These are phyloP conservation scores for Trichophyton mentagrophytes DNA, from an alignment of 2,329 filamentous ascomycete genomes.

Conservation along the genomic window DNA sequence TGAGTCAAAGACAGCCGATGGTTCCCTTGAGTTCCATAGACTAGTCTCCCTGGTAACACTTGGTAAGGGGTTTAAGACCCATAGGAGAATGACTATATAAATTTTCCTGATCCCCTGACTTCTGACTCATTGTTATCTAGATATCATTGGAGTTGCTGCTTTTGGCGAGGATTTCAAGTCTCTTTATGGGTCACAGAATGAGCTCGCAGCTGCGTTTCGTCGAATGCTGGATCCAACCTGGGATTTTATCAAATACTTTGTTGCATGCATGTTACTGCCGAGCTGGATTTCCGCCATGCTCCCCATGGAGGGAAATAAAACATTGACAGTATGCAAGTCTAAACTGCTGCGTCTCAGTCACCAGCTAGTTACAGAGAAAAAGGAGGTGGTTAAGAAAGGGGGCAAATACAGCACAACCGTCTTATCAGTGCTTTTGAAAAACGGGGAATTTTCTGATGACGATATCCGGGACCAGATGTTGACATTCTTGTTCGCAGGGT, in stretches of 20 bases:
- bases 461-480: constrained; percentile 33
- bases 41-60: constrained; percentile 21
- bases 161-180: constrained; percentile 46
- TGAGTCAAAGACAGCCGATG: constrained; percentile 14
- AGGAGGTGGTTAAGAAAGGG: constrained; percentile 12
- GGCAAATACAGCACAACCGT: constrained; percentile 14
- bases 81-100: too few relatives aligned
- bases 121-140: constrained; percentile 34
- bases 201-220: constrained; percentile 41
- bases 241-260: constrained; percentile 32
- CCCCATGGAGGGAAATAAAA: constrained; percentile 27
- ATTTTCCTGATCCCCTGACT: constrained; percentile 9
- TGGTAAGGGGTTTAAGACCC: constrained; percentile 1
- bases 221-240: constrained; percentile 37
- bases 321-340: constrained; percentile 21
- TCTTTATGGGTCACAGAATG: constrained; percentile 38
- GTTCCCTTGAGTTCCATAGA: constrained; percentile 25
- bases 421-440: constrained; percentile 27
- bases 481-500: constrained; percentile 30
- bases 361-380: constrained; percentile 26
- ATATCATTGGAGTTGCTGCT: constrained; percentile 46
- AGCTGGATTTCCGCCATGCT: constrained; percentile 38
- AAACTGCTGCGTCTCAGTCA: constrained; percentile 24
- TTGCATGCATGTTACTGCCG: constrained; percentile 37
- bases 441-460: constrained; percentile 27